These are phyloP conservation scores for Blattamonas nauphoetae DNA, from an alignment of 78 protist species.

Conservation along the genomic window DNA sequence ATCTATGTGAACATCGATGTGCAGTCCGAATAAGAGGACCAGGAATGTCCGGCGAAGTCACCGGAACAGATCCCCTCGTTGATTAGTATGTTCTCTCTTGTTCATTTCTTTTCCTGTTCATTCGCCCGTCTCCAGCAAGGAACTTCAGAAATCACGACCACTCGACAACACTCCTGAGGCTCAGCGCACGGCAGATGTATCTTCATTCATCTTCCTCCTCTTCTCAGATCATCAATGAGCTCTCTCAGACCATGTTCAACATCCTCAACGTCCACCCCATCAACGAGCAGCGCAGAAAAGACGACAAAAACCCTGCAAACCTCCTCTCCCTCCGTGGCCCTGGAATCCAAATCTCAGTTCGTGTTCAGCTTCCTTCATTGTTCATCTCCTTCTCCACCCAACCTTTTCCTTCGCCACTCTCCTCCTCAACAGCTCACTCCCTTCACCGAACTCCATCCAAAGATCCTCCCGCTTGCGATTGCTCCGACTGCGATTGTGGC, in stretches of 20 bases:
- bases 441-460: slow-evolving; percentile 29
- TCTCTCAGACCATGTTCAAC: slow-evolving; percentile 36
- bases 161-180: neutral
- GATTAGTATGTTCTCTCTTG: slow-evolving; percentile 18
- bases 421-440: neutral
- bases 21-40: slow-evolving; percentile 71
- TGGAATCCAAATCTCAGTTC: slow-evolving; percentile 29
- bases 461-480: slow-evolving; percentile 52
- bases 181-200: neutral
- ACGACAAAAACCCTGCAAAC: slow-evolving; percentile 50
- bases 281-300: slow-evolving; percentile 44
- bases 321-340: slow-evolving; percentile 66
- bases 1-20: slow-evolving; percentile 73
- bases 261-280: slow-evolving; percentile 49
- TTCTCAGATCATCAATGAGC: slow-evolving; percentile 40
- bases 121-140: neutral
- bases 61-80: slow-evolving; percentile 70
- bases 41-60: slow-evolving; percentile 42
- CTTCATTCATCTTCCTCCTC: slow-evolving; percentile 12
- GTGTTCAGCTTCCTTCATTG: no score
- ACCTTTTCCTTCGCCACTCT: no score
- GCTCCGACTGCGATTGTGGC: slow-evolving; percentile 76
- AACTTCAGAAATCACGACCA: neutral
- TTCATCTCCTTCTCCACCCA: no score
- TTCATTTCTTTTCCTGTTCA: neutral